Evolutionary conservation across 2,329 filamentous ascomycete genomes (phyloP), one percentile per base, ranked within the genome.

Genomic region (Macrophomina tecta): DNA sequence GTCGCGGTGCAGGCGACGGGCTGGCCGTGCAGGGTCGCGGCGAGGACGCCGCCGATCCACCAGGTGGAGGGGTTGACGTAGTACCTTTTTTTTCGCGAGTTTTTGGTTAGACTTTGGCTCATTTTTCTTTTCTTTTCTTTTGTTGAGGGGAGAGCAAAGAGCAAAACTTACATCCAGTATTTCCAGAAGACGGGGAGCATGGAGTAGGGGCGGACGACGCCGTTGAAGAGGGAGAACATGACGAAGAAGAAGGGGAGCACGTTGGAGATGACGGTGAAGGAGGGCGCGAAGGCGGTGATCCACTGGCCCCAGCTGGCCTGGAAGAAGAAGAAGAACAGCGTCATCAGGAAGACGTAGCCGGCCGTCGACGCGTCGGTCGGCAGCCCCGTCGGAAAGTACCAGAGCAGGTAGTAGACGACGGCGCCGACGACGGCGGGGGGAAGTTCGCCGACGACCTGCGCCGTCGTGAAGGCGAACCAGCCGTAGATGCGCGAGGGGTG

Each of bases 271-370:
- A 93, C 90, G 0, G 90, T 92, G 79, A 93, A 93, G 48, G 84
- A 89, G 0, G 91, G 91, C 0, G 91, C 90, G 77, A 93, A 93
- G 0, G 92, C 91, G 69, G 89, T 91, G 71, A 95, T 92, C 91
- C 91, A 94, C 75, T 93, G 91, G 23, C 90, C 92, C 91, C 89
- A 94, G 70, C 84, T 88, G 38, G 85, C 86, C 76, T 89, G 86
- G 83, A 93, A 94, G 7, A 94, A 77, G 81, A 89, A 92, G 80
- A 93, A 93, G 0, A 94, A 83, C 73, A 94, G 80, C 0, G 86
- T 87, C 90, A 95, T 93, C 32, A 94, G 79, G 80, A 91, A 94
- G 16, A 90, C 86, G 75, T 94, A 94, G 12, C 91, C 92, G 0
- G 90, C 86, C 0, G 86, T 86, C 1, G 84, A 83, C 40, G 86